These are phyloP conservation scores for Annulohypoxylon maeteangense DNA, from an alignment of 495 filamentous ascomycete species.

Conservation along the genomic window DNA sequence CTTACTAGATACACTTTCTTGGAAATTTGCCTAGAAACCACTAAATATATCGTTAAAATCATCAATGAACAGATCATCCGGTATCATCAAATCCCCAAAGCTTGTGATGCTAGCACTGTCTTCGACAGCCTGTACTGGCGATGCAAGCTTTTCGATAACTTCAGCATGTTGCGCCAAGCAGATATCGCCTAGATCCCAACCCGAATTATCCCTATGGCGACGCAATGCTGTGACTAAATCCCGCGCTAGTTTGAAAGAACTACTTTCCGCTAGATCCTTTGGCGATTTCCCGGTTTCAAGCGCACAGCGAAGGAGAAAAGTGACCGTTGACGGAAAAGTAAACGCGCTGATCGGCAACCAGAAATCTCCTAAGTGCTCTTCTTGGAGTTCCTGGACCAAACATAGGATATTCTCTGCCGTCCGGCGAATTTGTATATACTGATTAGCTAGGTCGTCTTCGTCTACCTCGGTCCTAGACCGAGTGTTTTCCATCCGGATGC, in stretches of 20 bases:
- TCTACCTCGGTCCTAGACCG: not conserved
- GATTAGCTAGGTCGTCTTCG: not conserved
- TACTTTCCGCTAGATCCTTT: not conserved
- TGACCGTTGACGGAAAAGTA: slow-evolving; percentile 9
- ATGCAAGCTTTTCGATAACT: slow-evolving; percentile 9
- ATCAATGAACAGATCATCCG: slow-evolving; percentile 10
- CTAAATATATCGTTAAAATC: slow-evolving; percentile 1
- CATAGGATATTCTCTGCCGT: slow-evolving; percentile 7
- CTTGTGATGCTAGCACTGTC: not conserved
- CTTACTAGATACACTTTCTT: too few species aligned
- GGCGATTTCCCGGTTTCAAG: slow-evolving; percentile 8
- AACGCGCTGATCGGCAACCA: slow-evolving; percentile 5
- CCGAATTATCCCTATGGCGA: slow-evolving; percentile 1
- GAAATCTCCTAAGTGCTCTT: slow-evolving; percentile 8
- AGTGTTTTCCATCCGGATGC: slow-evolving; percentile 10
- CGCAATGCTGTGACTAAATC: slow-evolving; percentile 2
- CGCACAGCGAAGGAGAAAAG: slow-evolving; percentile 5
- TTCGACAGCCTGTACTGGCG: not conserved
- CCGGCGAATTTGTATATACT: slow-evolving; percentile 8
- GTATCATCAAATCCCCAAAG: slow-evolving; percentile 4
- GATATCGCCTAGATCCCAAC: slow-evolving; percentile 12
- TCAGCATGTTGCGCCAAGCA: slow-evolving; percentile 8
- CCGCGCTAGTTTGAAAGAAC: slow-evolving; percentile 1
- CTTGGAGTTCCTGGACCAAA: not conserved
- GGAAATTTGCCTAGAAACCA: not conserved